These are phyloP conservation scores for Cutaneotrichosporon cutaneum DNA, from an alignment of 1,284 basidiomycete genomes.

Conservation along the genomic window DNA sequence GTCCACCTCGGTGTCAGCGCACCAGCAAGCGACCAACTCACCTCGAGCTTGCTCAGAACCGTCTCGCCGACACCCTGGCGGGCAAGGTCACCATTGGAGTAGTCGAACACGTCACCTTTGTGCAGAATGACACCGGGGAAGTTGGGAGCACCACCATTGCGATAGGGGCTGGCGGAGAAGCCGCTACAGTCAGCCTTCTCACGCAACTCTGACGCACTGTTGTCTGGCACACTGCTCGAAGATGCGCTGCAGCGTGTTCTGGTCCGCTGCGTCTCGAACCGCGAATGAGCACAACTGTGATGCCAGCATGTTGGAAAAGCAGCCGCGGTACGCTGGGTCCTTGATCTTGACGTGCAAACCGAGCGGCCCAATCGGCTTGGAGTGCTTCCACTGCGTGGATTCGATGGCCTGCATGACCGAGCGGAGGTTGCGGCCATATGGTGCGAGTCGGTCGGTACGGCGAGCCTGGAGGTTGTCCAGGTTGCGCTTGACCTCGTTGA, in stretches of 20 bases:
- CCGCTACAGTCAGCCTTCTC: neutral
- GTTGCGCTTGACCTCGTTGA: neutral
- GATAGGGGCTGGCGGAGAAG: slow-evolving; percentile 1
- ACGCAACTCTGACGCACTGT: slow-evolving; percentile 25
- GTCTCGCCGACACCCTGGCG: slow-evolving; percentile 59
- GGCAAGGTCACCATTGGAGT: slow-evolving; percentile 62
- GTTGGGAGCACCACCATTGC: neutral
- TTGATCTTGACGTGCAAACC: slow-evolving; percentile 71
- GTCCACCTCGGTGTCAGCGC: slow-evolving; percentile 60
- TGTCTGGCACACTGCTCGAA: slow-evolving; percentile 54
- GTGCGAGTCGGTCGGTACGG: slow-evolving; percentile 1
- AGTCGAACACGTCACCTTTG: slow-evolving; percentile 72
- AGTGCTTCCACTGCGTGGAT: slow-evolving; percentile 63
- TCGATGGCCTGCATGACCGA: slow-evolving; percentile 60
- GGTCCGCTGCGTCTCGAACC: slow-evolving; percentile 71
- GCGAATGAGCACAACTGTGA: slow-evolving; percentile 69
- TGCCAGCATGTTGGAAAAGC: slow-evolving; percentile 69
- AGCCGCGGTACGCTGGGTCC: slow-evolving; percentile 66
- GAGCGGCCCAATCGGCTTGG: slow-evolving; percentile 80
- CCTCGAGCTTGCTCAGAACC: slow-evolving; percentile 79
- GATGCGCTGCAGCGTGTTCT: slow-evolving; percentile 62
- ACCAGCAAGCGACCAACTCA: slow-evolving; percentile 49
- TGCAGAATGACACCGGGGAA: slow-evolving; percentile 5
- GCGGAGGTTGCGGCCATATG: slow-evolving; percentile 24
- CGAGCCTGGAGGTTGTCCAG: slow-evolving; percentile 2